Base-by-base conservation (phyloP, 371 early-diverging fungal genomes). In the Synchytrium microbalum region DNA sequence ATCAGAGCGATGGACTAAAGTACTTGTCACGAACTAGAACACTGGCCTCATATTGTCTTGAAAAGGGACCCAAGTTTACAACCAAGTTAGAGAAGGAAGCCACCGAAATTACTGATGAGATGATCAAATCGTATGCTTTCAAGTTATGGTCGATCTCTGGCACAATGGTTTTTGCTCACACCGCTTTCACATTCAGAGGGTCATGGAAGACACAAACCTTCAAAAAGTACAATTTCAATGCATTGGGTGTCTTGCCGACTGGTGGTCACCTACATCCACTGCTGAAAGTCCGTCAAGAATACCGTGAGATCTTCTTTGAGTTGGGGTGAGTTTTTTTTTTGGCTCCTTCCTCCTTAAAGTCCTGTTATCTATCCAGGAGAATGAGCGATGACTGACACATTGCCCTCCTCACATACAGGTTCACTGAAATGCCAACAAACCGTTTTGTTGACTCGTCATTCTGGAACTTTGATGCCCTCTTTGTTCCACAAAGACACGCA, bases 401-500 rank as follows among this genome's bases (percentile, higher is more conserved):
- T 14, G 57, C 38, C 33, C 28, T 65, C 32, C 55, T 24, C 13
- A 53, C 24, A n/a, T 0, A 30, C 32, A 89, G 93, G 2, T 99
- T 99, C 85, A 83, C 87, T 67, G 99, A 99, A 80, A 99, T 99
- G 99, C 91, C 95, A 33, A 96, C 99, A 63, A 93, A 92, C 84
- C 84, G 89, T 76, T 99, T 90, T 79, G 96, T 97, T 63, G 99
- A 99, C 75, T 91, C 92, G 55, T 93, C 97, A 71, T 99, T 99
- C 89, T 99, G 99, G 99, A 99, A 99, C 83, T 99, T 99, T 77
- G 99, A 99, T 76, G 92, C 98, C 30, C 88, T 99, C 63, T 99
- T 98, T 87, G 97, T 98, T 75, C 99, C 99, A 51, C 99, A 99
- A 82, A 93, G 98, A 75, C 99, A 99, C 78, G 95, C 99, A 61